These are phyloP conservation scores for Pleurotus platypus DNA, from an alignment of 768 basidiomycete species.

Conservation along the genomic window DNA sequence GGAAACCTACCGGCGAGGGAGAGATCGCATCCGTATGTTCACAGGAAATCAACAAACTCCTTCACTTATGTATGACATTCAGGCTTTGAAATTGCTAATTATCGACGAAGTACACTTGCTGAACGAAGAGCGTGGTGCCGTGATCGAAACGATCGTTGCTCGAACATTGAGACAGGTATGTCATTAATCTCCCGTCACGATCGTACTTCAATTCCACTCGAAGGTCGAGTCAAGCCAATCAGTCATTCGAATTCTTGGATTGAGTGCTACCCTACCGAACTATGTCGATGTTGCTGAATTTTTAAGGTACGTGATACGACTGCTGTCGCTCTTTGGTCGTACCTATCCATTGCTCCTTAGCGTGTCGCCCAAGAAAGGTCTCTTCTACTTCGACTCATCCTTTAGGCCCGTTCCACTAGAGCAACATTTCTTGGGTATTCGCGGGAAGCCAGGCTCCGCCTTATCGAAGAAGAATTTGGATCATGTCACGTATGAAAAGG, in stretches of 20 bases:
- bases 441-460: constrained; percentile 77
- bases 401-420: constrained; percentile 96
- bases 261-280: constrained; percentile 96
- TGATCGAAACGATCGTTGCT: constrained; percentile 97
- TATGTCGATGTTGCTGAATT: constrained; percentile 97
- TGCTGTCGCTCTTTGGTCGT: not conserved
- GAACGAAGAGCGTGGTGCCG: constrained; percentile 97
- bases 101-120: constrained; percentile 97
- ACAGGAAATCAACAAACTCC: not conserved
- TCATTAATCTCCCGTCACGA: not conserved
- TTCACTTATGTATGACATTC: not conserved
- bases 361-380: constrained; percentile 78
- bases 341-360: constrained; percentile 34
- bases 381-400: constrained; percentile 98
- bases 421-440: constrained; percentile 93
- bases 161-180: constrained; percentile 86
- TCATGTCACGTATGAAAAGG: constrained; percentile 84
- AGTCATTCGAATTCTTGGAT: constrained; percentile 91
- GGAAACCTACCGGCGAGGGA: constrained; percentile 95
- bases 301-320: constrained; percentile 51
- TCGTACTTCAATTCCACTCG: not conserved
- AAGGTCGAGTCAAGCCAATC: constrained; percentile 97
- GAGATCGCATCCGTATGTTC: constrained; percentile 84
- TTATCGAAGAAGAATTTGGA: constrained; percentile 85
- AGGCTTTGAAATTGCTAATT: constrained; percentile 92